Base-by-base conservation (phyloP, 2,329 filamentous ascomycete genomes). In the Magnaporthales sp. region DNA sequence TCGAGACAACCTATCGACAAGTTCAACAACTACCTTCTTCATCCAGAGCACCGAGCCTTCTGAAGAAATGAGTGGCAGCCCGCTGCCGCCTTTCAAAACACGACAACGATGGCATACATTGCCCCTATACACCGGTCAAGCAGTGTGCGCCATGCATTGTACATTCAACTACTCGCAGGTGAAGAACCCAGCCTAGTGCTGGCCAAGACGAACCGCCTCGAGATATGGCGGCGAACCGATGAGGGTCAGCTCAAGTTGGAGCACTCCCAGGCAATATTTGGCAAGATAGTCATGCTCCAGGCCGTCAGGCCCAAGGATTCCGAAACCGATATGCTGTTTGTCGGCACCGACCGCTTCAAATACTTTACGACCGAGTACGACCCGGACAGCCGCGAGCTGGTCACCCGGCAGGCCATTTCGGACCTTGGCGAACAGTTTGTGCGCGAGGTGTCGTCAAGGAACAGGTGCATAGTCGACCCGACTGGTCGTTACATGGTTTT, bases 311-410 rank as follows among this genome's bases (percentile, higher is more conserved):
- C 93, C 6, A 86, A 87, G 63, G 86, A 91, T 71, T 88, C 89
- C 30, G 78, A 83, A 5, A 92, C 89, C 63, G 93, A 98, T 71
- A 87, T 97, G 69, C 86, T 99, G 68, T 97, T 99, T 75, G 85
- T 99, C 67, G 94, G 93, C 64, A 99, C 95, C 62, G 91, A 97
- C 74, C 88, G 91, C 66, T 91, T 91, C 71, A 89, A 93, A 73
- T 98, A 97, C 79, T 97, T 98, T 76, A 96, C 92, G 1, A 77
- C 97, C 24, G 88, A 84, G 19, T 99, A 95, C 93, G 88, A 97
- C 72, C 73, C 83, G 0, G 77, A 84, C 74, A 80, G 74, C 4
- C 77, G 77, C 24, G 75, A 80, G 67, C 76, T 89, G 2, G 80
- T 84, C 9, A 85, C 83, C 0, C 74, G 84, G 26, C 80, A 83